Conservation (phyloP, 2,329 filamentous ascomycete genomes). For the Claviceps sp. region DNA sequence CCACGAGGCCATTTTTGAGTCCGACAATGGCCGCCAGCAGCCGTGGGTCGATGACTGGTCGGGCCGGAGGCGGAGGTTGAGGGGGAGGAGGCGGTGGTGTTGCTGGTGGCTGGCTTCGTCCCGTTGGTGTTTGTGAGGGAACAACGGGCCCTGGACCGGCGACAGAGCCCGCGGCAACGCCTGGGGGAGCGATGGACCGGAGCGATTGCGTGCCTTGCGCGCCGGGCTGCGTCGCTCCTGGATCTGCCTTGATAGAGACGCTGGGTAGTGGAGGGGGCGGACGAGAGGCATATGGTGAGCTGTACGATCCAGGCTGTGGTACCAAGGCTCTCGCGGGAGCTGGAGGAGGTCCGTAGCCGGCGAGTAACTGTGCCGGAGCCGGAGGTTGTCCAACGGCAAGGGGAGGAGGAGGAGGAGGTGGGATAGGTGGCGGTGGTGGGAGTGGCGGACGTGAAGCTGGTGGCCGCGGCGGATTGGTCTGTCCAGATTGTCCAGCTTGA, state of each 20-base stretch:
- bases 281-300: constrained; percentile 23
- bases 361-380: constrained; percentile 20
- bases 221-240: constrained; percentile 11
- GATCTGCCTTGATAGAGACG: constrained; percentile 17
- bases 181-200: constrained; percentile 1
- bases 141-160: constrained; percentile 3
- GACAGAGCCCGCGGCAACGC: neutral
- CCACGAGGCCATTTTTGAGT: constrained; percentile 33
- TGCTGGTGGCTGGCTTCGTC: constrained; percentile 13
- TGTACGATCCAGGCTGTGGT: constrained; percentile 21
- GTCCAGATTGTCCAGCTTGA: constrained; percentile 15
- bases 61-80: constrained; percentile 11
- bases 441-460: neutral
- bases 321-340: constrained; percentile 21
- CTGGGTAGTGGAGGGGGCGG: constrained; percentile 18
- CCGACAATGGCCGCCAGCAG: constrained; percentile 28
- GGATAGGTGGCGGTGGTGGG: neutral
- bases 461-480: constrained; percentile 8
- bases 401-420: neutral
- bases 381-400: constrained; percentile 15
- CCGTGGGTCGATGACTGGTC: constrained; percentile 30
- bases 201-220: constrained; percentile 9
- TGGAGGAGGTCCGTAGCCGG: constrained; percentile 22
- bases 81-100: constrained; percentile 10
- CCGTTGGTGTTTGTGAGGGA: constrained; percentile 7